Evolutionary conservation across 441 rosid species (phyloP), one percentile per base, ranked within the genome.

Genomic region (Erodium chrysanthum): DNA sequence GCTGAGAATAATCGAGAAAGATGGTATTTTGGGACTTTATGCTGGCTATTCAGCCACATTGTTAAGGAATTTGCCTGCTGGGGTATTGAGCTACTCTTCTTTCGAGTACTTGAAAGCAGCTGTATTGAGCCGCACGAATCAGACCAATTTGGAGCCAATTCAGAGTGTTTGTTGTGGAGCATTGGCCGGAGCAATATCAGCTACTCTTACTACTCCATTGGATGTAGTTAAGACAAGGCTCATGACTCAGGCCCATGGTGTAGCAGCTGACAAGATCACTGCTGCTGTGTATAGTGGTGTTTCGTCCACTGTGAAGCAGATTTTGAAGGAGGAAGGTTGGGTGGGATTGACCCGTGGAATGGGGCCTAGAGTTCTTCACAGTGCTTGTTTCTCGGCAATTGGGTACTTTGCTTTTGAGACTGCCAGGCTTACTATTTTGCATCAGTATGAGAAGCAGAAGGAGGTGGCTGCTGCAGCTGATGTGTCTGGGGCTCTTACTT

Each of bases 391-490:
- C 77, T 88, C 97, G 0, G 98, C 97, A 0, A 67, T 91, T 14
- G 96, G 97, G 5, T 91, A 94, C 81, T 89, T 87, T 79, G 98
- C 97, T 0, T 91, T 91, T 73, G 97, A 93, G 88, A 93, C 97
- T 7, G 96, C 97, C 0, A 85, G 96, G 84, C 86, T 86, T 58
- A 70, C 87, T 3, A 83, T 91, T 80, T 78, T 93, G 77, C 81
- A 84, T 70, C 88, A 76, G 74, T 89, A 86, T 76, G 74, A 91
- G 84, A 83, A 84, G 82, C 77, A 71, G 71, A 92, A 86, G 77
- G 86, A 84, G 70, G 73, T 72, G 71, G 75, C 65, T 1, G 42
- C 7, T 1, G 42, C 7, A 37, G 42, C 42, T 7, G 82, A 79
- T 62, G 66, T 78, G 81, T 71, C 73, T 70, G 81, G 25, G 56